Evolutionary conservation across 106 monocot species (phyloP), one percentile per base, ranked within the genome.

Genomic region (Narthecium ossifragum): DNA sequence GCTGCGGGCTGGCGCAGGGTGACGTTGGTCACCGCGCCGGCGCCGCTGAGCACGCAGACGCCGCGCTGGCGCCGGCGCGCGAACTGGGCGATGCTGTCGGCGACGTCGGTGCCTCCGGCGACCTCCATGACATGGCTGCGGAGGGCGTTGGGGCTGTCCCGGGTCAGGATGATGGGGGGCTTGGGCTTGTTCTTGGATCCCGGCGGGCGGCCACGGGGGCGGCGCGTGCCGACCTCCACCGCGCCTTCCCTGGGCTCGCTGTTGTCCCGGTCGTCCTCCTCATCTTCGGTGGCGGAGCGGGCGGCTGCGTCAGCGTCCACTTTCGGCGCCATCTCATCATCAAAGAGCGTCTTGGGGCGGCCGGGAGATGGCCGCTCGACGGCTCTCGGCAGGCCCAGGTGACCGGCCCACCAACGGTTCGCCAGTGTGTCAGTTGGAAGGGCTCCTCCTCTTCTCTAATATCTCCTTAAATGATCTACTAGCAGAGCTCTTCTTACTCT

Each of bases 81-180:
- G 26, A 61, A 61, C 13, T 45, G 28, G 29, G 61, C 61, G 25
- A 61, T 61, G 61, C 45, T 29, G 8, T 76, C 75, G 30, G 75
- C 75, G 26, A 76, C 50, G 45, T 76, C 75, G 11, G 75, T 31
- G 28, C 75, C 68, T 49, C 56, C 58, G 6, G 69, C 52, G 56
- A 75, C 57, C 47, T 75, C 62, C 75, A 75, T 69, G 30, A 75
- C 63, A 15, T 75, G 69, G 46, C 61, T 75, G 27, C 63, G 68
- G 46, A 75, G 69, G 2, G 62, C 68, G 57, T 63, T 61, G 5
- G 61, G 61, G 61, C 61, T 61, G 61, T 61, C 61, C 6, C 61
- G 43, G 41, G 61, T 46, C 6, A 61, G 27, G 61, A 61, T 46
- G 61, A 61, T 61, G 28, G 61, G 61, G 8, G 61, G 61, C 17